Percentiles rank a stretch among this genome's conserved stretches.
phyloP scores from a whole-genome alignment of 106 monocot genomes.

The Dendrobium officinale region DNA sequence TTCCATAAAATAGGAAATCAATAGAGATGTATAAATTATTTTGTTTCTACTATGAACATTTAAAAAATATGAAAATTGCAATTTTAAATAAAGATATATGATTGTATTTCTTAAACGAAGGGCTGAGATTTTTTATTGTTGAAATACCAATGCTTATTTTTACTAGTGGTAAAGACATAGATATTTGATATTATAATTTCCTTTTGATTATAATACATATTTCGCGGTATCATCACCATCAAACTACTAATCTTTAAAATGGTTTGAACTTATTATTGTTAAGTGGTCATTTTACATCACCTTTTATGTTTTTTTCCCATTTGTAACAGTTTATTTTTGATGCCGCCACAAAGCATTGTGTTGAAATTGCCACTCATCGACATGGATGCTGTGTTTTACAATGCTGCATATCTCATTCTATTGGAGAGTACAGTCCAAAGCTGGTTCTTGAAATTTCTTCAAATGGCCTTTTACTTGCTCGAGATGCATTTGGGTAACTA shows the following conservation, averaged over 20 bases:
- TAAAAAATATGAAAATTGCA: background rate
- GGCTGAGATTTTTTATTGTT: too few species aligned
- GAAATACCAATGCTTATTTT: too few species aligned
- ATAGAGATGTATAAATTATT: background rate
- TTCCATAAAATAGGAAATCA: background rate
- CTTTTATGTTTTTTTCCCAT: background rate
- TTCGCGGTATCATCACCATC: too few species aligned
- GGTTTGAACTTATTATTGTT: too few species aligned
- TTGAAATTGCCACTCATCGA: constrained; percentile 35
- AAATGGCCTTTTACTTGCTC: constrained; percentile 38
- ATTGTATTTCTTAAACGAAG: background rate
- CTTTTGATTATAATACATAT: too few species aligned
- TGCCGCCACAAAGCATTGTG: constrained; percentile 36
- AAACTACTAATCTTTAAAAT: too few species aligned
- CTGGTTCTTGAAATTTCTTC: constrained; percentile 28
- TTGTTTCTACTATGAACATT: background rate
- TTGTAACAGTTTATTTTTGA: constrained; percentile 48
- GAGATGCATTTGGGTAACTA: constrained; percentile 47
- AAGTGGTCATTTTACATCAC: too few species aligned
- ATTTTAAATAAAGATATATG: background rate
- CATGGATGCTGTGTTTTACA: constrained; percentile 52
- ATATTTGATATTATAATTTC: too few species aligned
- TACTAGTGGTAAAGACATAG: too few species aligned
- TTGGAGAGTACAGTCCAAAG: constrained; percentile 13
- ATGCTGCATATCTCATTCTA: constrained; percentile 29